Evolutionary conservation across 1,284 basidiomycete species (phyloP), one percentile per base, ranked within the genome.

Genomic region (Anthracocystis walkeri): DNA sequence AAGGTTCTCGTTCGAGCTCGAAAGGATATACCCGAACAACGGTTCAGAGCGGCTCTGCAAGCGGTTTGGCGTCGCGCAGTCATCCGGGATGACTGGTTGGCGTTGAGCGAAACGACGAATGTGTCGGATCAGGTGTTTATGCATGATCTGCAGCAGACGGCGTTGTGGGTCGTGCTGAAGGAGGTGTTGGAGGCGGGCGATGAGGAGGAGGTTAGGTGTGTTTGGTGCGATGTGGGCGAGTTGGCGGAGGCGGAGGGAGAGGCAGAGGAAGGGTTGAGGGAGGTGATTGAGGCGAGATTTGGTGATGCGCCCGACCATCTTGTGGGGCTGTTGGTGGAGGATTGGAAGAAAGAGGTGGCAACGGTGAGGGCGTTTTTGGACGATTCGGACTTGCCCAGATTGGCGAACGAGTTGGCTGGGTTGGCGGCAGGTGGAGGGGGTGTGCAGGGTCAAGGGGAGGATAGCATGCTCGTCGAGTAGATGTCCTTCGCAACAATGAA

Each of bases 41-140:
- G 95, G 54, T 31, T 61, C 10, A 31, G 51, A 2, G 58, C 56
- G 0, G 20, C 54, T 2, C 89, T 93, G 79, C 87, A 90, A 45
- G 90, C 89, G 33, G 88, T 93, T 20, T 97, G 95, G 95, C 89
- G 94, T 41, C 88, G 95, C 31, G 89, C 95, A 50, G 95, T 93
- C 81, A 88, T 92, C 46, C 90, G 92, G 58, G 94, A 97, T 83
- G 90, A 97, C 56, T 83, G 81, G 81, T 3, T 63, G 12, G 58
- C 53, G 0, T 52, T 82, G 12, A 69, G 66, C 50, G 64, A 79
- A n/a, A 82, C 80, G 3, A 58, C 52, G 21, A 64, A 60, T 8
- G 58, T 73, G 0, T 54, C 66, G 4, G 82, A 83, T 62, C 60
- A 81, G 33, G 56, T 62, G 8, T 35, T 82, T 12, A 35, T 74